Base-by-base conservation (phyloP, 164 flowering plant genomes). In the Stephania japonica region DNA sequence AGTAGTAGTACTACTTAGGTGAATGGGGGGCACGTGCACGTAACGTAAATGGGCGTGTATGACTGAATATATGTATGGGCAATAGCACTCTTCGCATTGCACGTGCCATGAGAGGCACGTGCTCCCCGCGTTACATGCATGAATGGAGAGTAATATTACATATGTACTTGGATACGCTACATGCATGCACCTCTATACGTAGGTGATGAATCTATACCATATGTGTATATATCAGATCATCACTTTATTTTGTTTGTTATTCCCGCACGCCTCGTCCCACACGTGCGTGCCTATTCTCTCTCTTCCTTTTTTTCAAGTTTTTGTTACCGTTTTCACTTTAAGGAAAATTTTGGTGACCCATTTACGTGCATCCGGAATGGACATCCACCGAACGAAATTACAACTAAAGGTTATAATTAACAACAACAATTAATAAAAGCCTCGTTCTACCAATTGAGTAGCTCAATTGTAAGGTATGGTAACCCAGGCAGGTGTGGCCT, bases 1-100 rank as follows among this genome's bases (percentile, higher is more conserved):
- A n/a, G 47, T 4, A 44, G 49, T 44, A 4, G 49, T 1, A 4
- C 49, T 12, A 59, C 19, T 59, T 4, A 59, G 24, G 23, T 0
- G 64, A 59, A 56, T 56, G 63, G 23, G 24, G 64, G 64, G 24
- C 64, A 59, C 64, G 64, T 59, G 64, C 64, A n/a, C 4, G 64
- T 59, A 59, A 8, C 64, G 64, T 59, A 59, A 59, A 3, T 16
- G 21, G 64, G 6, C 64, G 9, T 59, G 64, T 32, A 32, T 4
- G 38, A 32, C 38, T 32, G 38, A 32, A 2, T 32, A 0, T 32
- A 32, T 32, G 38, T 59, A 59, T 59, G 24, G 64, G 21, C 64
- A 59, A 21, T 32, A 32, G 64, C 19, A 59, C 23, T n/a, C 21
- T 18, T 59, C 64, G 19, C 64, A 24, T 59, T 59, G 25, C 64